Evolutionary conservation across 345 rosid genomes (phyloP), one percentile per base, ranked within the genome.

Genomic region (Lumnitzera littorea): DNA sequence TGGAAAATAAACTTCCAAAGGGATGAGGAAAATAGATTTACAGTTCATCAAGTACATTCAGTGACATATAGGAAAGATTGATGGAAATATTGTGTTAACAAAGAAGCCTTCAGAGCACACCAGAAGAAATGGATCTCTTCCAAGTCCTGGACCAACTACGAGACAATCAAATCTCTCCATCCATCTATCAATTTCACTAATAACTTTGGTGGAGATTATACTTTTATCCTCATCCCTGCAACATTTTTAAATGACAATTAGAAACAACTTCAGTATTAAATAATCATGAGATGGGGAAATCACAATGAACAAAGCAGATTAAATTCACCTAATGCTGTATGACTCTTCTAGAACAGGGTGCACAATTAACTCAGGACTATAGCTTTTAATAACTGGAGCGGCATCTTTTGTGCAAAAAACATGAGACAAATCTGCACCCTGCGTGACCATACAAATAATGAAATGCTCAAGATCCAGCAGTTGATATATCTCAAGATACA

Each of bases 361-460:
- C 64, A 94, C 96, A 48, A 94, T 90, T 62, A 94, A 72, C 65
- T 94, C 99, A 55, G 99, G 99, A 69, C 99, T 94, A 51, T 94
- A 94, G 70, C 97, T 72, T 81, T 94, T 94, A 56, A 94, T 88
- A 62, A 94, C 95, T 11, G 85, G 78, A 60, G 95, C 99, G 70
- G 96, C 99, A 74, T 88, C 99, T 77, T 83, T 84, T 1, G 99
- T 90, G 70, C 97, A 94, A 80, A 94, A 94, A 53, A 94, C 96
- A 82, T 90, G 99, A 13, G 99, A 86, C 72, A 94, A 79, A 84
- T 90, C 99, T 52, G 96, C 96, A 59, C 99, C 97, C 97, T 86
- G 67, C 62, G 69, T 55, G 56, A 16, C 43, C 43, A 36, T 5
- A 31, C 16, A 29, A 60, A 15, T n/a, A 69, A 64, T 48, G 9